Evolutionary conservation across 108 stramenopile genomes (phyloP).

Genomic region (Pseudonitzschia delicatissima): DNA sequence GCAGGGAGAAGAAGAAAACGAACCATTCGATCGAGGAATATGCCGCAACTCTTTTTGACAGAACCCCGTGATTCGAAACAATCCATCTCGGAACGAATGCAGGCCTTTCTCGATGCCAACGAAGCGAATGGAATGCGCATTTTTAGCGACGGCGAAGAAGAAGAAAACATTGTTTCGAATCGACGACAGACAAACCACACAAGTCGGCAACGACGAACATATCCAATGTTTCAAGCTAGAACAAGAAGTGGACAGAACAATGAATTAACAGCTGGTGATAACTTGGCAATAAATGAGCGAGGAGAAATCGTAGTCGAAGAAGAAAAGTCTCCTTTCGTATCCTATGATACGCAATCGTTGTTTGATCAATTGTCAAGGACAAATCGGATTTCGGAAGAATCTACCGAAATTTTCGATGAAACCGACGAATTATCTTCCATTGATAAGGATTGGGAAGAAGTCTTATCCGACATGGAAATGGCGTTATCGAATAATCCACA

Average conservation of each 20-base stretch:
- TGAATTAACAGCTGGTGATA: background rate
- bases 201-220: background rate
- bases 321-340: background rate
- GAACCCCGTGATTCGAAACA: background rate
- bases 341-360: background rate
- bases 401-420: background rate
- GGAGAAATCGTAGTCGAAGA: background rate
- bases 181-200: background rate
- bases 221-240: background rate
- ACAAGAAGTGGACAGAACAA: background rate
- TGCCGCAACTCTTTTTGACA: background rate
- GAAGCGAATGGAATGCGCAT: background rate
- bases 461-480: conserved; percentile 2
- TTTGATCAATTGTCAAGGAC: background rate
- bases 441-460: background rate
- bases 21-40: background rate
- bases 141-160: background rate
- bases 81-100: conserved; percentile 38
- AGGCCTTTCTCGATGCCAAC: conserved; percentile 39
- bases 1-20: background rate
- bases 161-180: background rate
- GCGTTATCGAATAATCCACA: background rate
- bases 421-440: background rate
- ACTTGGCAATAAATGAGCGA: background rate
- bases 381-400: background rate